Base-by-base conservation (phyloP, 2,329 filamentous ascomycete genomes). In the Microsporum ferrugineum region DNA sequence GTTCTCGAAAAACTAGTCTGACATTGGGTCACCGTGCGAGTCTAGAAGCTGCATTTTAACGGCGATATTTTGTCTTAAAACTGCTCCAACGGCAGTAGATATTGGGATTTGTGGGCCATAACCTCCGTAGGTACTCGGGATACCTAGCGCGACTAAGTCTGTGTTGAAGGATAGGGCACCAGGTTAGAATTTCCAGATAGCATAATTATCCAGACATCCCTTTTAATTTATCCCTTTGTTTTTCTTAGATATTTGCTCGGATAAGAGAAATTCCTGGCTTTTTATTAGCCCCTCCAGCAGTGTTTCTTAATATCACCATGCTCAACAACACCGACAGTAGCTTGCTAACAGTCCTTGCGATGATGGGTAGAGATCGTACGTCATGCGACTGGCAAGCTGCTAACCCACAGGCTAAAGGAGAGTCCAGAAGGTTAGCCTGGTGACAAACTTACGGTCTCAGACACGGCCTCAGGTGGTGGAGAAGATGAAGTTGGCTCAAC, bases 111-210 rank as follows among this genome's bases (percentile, higher is more conserved):
- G 27, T 31, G 27, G 49, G 49, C 27, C 23, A 53, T 53, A 53
- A 33, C 51, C 53, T 27, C 3, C 17, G 29, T 60, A 62, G 49
- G 2, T 53, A 49, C 39, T 51, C 57, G 51, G 49, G 51, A 60
- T 57, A 29, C 12, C 39, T 36, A 62, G 41, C 8, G 53, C 41
- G 38, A 39, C 29, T 29, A 62, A 2, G 55, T 60, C 57, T 39
- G 61, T 49, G 45, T 62, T 27, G n/a, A 62, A 60, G 2, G 10
- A 12, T 12, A 34, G 12, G 49, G 27, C n/a, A 31, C 27, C 49
- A 34, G 49, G 49, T 34, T 33, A 53, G 49, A 34, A 53, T 31
- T 29, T 53, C 23, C 27, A 53, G 31, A 31, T 29, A 31, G n/a
- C 31, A 34, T 34, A 53, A 34, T 7, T 27, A 53, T 3, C 49